Conservation (phyloP, 2,329 filamentous ascomycete species). For the Ceratocystis harringtonii region DNA sequence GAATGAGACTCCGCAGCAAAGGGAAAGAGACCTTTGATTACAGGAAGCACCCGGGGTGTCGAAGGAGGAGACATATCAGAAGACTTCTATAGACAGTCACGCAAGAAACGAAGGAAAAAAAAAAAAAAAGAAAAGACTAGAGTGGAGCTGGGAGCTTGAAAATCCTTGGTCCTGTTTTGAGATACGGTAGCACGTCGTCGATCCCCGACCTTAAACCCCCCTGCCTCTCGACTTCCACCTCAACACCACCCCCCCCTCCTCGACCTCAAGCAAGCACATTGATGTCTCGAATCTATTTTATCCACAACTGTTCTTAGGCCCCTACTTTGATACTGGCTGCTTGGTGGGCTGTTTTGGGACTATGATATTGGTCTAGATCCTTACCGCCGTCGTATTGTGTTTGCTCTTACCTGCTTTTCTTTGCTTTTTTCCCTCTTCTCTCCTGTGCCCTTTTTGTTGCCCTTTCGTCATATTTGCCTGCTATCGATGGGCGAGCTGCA, state of each 20-base stretch:
- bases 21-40: no score
- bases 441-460: no score
- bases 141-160: neutral
- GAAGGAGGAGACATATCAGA: no score
- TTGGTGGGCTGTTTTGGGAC: neutral
- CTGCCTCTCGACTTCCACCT: neutral
- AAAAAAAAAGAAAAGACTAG: neutral
- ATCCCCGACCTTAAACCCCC: neutral
- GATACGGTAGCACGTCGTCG: neutral
- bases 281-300: neutral
- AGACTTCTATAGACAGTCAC: no score
- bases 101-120: neutral
- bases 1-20: no score
- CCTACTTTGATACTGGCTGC: neutral
- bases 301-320: neutral
- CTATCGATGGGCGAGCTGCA: no score
- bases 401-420: neutral
- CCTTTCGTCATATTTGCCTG: no score
- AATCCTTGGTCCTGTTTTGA: neutral
- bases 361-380: neutral
- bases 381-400: neutral
- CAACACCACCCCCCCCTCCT: neutral
- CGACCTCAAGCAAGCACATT: neutral
- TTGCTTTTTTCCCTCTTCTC: neutral
- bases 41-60: no score